Percentiles rank a stretch among this genome's conserved stretches.
Evolutionary conservation across 805 yeast species (phyloP).

Genomic region (Suhomyces faveliae): DNA sequence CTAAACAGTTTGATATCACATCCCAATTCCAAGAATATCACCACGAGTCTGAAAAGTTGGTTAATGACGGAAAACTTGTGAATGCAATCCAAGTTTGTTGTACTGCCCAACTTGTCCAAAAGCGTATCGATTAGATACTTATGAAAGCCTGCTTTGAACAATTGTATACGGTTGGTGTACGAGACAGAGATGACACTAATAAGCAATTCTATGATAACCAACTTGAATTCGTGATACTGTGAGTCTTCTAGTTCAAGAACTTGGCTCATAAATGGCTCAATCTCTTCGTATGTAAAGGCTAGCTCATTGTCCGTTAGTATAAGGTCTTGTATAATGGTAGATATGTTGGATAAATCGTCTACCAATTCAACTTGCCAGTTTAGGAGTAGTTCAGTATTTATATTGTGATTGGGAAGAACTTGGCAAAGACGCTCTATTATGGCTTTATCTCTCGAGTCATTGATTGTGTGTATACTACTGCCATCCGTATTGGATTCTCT

Average conservation of each 20-base stretch:
- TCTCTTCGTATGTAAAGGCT: conserved; percentile 1
- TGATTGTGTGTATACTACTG: background rate
- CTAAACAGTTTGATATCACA: conserved; percentile 24
- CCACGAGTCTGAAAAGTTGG: conserved; percentile 23
- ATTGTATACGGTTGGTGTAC: conserved; percentile 24
- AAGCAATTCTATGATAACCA: conserved; percentile 27
- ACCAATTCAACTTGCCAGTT: conserved; percentile 39
- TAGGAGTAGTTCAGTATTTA: conserved; percentile 27
- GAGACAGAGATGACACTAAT: conserved; percentile 21
- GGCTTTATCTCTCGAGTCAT: background rate
- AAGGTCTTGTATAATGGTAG: conserved; percentile 23
- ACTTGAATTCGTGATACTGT: conserved; percentile 28
- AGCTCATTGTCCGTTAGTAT: conserved; percentile 9
- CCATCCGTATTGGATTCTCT: background rate
- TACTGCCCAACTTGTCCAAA: conserved; percentile 7
- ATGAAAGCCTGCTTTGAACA: conserved; percentile 18
- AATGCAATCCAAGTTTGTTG: background rate
- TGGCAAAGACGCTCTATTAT: conserved; percentile 24
- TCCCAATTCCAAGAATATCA: conserved; percentile 34
- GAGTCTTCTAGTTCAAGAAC: conserved; percentile 23
- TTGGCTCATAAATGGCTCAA: conserved; percentile 11
- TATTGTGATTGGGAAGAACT: conserved; percentile 20
- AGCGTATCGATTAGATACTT: conserved; percentile 21
- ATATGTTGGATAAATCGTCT: conserved; percentile 19
- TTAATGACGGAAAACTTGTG: conserved; percentile 13